Percentiles rank a stretch among this genome's conserved stretches.
phyloP scores from a whole-genome alignment of 2,329 filamentous ascomycete genomes.

The Xylariaceae sp. region DNA sequence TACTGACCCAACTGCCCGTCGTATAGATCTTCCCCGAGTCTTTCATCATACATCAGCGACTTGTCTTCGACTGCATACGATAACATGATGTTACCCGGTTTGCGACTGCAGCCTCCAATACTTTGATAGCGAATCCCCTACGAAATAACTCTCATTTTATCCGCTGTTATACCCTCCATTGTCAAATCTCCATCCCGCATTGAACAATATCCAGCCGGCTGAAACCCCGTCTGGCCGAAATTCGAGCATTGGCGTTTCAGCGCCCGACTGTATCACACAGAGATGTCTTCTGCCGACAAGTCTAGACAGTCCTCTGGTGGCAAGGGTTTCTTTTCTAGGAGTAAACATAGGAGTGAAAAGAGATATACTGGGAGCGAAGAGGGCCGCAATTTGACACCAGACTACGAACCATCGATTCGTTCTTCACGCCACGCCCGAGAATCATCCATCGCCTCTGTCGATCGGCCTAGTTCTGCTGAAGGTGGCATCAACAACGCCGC shows the following conservation, averaged over 20 bases:
- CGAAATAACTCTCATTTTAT: conserved; percentile 4
- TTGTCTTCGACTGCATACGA: conserved; percentile 15
- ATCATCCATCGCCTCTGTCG: conserved; percentile 68
- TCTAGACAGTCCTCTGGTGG: conserved; percentile 71
- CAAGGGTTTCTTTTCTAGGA: conserved; percentile 81
- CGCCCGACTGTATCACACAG: conserved; percentile 20
- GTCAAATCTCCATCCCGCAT: conserved; percentile 13
- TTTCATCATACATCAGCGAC: too few relatives aligned
- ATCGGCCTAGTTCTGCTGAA: conserved; percentile 61
- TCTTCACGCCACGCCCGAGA: conserved; percentile 72
- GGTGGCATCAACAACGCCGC: conserved; percentile 68
- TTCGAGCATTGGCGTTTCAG: conserved; percentile 26
- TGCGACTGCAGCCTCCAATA: conserved; percentile 38
- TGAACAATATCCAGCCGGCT: conserved; percentile 11
- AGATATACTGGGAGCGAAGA: conserved; percentile 59
- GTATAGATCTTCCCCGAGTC: conserved; percentile 19
- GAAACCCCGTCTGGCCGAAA: conserved; percentile 19
- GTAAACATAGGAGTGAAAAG: conserved; percentile 72
- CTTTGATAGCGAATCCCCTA: conserved; percentile 34
- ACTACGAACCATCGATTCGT: conserved; percentile 63
- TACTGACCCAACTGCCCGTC: conserved; percentile 13
- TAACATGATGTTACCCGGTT: conserved; percentile 41
- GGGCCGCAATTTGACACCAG: conserved; percentile 50
- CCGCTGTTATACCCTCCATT: conserved; percentile 10
- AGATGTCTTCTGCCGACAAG: conserved; percentile 68